These are phyloP conservation scores for Amorphotheca resinae DNA, from an alignment of 495 filamentous ascomycete genomes.

Conservation along the genomic window DNA sequence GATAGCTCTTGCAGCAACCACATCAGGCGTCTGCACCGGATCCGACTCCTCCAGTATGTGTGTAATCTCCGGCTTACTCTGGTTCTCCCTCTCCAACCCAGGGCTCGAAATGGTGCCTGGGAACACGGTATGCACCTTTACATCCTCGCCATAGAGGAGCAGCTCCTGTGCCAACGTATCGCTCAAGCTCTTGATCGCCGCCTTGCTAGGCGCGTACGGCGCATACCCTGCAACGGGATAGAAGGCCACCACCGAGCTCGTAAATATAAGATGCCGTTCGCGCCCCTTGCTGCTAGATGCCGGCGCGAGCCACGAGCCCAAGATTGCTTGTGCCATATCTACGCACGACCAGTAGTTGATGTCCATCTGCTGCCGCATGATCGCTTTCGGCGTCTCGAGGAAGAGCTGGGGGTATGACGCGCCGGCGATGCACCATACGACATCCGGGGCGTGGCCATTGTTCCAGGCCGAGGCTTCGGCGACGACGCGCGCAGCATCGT, in stretches of 20 bases:
- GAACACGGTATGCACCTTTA: slow-evolving; percentile 73
- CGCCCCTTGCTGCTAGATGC: slow-evolving; percentile 23
- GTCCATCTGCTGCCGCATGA: slow-evolving; percentile 69
- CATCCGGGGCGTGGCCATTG: slow-evolving; percentile 54
- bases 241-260: slow-evolving; percentile 64
- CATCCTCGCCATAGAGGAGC: slow-evolving; percentile 59
- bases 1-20: slow-evolving; percentile 61
- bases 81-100: slow-evolving; percentile 67
- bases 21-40: slow-evolving; percentile 61
- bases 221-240: slow-evolving; percentile 71
- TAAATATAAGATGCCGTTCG: slow-evolving; percentile 77
- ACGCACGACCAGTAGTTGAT: slow-evolving; percentile 85
- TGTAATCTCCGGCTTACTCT: slow-evolving; percentile 70
- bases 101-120: slow-evolving; percentile 72
- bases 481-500: slow-evolving; percentile 55
- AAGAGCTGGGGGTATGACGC: slow-evolving; percentile 65
- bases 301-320: slow-evolving; percentile 48
- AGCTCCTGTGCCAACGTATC: slow-evolving; percentile 79
- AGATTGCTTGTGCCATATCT: slow-evolving; percentile 65
- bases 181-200: slow-evolving; percentile 69
- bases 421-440: slow-evolving; percentile 90
- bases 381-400: slow-evolving; percentile 51
- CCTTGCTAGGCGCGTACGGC: slow-evolving; percentile 75
- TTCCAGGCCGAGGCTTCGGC: slow-evolving; percentile 77
- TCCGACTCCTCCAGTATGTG: slow-evolving; percentile 72